A percentile compares a stretch with the other conserved stretches of the same genome.
These are phyloP conservation scores for sweet orange (Citrus sinensis) DNA, from an alignment of 345 rosid species.

Conservation along the genomic window DVS_A1.0 CM039167.1:2272001-2272500, in stretches of 20 bases:
- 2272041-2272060: background rate
- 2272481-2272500: background rate
- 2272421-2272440: constrained; percentile 45
- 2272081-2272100: constrained; percentile 20
- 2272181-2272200: constrained; percentile 23
- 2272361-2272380: constrained; percentile 60
- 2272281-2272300: background rate
- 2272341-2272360: constrained; percentile 25
- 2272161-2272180: constrained; percentile 62
- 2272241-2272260: background rate
- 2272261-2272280: background rate
- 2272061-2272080: background rate
- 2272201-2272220: background rate
- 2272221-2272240: background rate
- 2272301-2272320: background rate
- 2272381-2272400: constrained; percentile 64
- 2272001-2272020: background rate
- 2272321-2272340: background rate
- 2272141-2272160: constrained; percentile 59
- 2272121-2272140: constrained; percentile 69
- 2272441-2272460: constrained; percentile 41
- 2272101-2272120: constrained; percentile 47
- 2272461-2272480: constrained; percentile 50
- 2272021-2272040: background rate
- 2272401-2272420: constrained; percentile 57